These are phyloP conservation scores for Curvularia verruculosa DNA, from an alignment of 2,329 filamentous ascomycete species.

Conservation along the genomic window DNA sequence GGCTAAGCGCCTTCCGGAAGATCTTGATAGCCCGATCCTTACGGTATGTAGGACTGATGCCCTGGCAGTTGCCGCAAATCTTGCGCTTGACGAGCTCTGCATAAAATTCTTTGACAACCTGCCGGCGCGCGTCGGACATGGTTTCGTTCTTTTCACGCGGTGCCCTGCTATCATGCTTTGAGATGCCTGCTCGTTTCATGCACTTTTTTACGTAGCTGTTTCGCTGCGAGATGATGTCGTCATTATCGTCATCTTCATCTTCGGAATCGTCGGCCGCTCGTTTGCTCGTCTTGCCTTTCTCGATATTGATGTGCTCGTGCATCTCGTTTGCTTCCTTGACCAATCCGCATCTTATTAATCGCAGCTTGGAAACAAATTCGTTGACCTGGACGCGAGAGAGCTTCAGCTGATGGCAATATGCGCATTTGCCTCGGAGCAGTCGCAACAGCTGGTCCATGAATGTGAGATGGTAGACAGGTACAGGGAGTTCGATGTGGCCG, in stretches of 20 bases:
- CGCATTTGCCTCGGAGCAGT: constrained; percentile 83
- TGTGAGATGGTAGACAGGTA: constrained; percentile 93
- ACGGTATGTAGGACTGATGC: constrained; percentile 71
- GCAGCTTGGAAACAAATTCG: constrained; percentile 81
- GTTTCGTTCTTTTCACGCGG: constrained; percentile 78
- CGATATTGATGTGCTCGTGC: constrained; percentile 54
- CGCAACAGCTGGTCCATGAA: constrained; percentile 92
- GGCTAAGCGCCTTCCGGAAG: constrained; percentile 78
- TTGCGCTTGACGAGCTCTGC: constrained; percentile 71
- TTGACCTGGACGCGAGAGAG: constrained; percentile 78
- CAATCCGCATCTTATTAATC: constrained; percentile 83
- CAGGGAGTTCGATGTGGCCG: constrained; percentile 92
- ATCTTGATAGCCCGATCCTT: constrained; percentile 94
- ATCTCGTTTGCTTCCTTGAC: constrained; percentile 68
- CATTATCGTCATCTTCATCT: constrained; percentile 67
- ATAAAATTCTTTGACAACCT: constrained; percentile 81
- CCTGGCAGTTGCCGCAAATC: constrained; percentile 68
- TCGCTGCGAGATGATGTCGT: constrained; percentile 62
- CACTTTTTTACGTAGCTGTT: constrained; percentile 74
- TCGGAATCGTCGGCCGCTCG: constrained; percentile 62
- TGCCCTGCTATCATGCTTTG: constrained; percentile 53
- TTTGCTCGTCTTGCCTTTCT: constrained; percentile 44
- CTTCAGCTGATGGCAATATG: constrained; percentile 87
- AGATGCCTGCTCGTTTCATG: constrained; percentile 65
- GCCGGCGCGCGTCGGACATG: constrained; percentile 75